Evolutionary conservation across 345 rosid genomes (phyloP).

Genomic region (Salix arbutifolia): DNA sequence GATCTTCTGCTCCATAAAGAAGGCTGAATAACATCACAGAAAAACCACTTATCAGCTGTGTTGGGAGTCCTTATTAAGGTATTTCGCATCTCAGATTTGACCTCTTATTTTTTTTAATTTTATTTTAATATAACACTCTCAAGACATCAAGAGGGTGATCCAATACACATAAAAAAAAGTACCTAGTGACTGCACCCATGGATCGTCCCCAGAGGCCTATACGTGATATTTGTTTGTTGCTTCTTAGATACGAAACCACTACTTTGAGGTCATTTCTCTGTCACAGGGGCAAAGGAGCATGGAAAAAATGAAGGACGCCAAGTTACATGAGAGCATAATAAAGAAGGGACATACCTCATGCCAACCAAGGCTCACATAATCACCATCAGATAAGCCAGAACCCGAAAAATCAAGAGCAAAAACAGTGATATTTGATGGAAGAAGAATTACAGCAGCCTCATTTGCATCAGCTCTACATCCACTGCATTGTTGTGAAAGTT

Average conservation of each 20-base stretch:
- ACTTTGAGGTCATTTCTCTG: constrained; percentile 92
- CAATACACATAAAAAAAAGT: constrained; percentile 14
- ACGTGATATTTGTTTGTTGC: constrained; percentile 59
- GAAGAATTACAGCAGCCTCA: constrained; percentile 37
- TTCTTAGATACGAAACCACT: constrained; percentile 79
- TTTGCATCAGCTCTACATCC: constrained; percentile 36
- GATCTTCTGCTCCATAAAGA: constrained; percentile 38
- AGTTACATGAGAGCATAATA: background rate
- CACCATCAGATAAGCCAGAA: constrained; percentile 37
- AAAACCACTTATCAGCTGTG: background rate
- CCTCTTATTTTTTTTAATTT: background rate
- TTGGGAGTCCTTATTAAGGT: background rate
- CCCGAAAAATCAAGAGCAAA: constrained; percentile 35
- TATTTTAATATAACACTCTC: too few species aligned
- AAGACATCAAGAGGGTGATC: background rate
- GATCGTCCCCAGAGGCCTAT: constrained; percentile 99
- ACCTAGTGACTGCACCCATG: constrained; percentile 99
- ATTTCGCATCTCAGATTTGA: background rate
- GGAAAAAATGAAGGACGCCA: background rate
- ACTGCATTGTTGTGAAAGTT: constrained; percentile 18
- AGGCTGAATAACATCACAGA: constrained; percentile 21
- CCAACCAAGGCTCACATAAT: constrained; percentile 39
- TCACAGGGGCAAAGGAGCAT: constrained; percentile 16
- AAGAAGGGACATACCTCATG: constrained; percentile 25
- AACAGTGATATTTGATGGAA: constrained; percentile 34